These are phyloP conservation scores for carrot (Daucus carota) DNA, from an alignment of 129 eudicot species.

Conservation along the genomic window DH1_v3.0 NC_030381.2:49002501-49003000, in stretches of 20 bases:
- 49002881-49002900: too few relatives aligned
- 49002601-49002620: neutral
- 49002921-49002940: too few relatives aligned
- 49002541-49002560: neutral
- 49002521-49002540: neutral
- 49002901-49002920: too few relatives aligned
- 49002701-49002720: neutral
- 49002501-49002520: neutral
- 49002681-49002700: neutral
- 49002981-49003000: too few relatives aligned
- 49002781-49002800: neutral
- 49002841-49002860: neutral
- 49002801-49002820: neutral
- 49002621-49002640: neutral
- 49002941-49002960: too few relatives aligned
- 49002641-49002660: neutral
- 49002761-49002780: neutral
- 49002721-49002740: neutral
- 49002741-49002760: conserved; percentile 5
- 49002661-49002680: neutral
- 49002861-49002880: too few relatives aligned
- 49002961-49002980: too few relatives aligned
- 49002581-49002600: neutral
- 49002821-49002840: neutral
- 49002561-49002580: neutral